phyloP scores from a whole-genome alignment of 352 stramenopile species.

The Phytopythium sindhum region DNA sequence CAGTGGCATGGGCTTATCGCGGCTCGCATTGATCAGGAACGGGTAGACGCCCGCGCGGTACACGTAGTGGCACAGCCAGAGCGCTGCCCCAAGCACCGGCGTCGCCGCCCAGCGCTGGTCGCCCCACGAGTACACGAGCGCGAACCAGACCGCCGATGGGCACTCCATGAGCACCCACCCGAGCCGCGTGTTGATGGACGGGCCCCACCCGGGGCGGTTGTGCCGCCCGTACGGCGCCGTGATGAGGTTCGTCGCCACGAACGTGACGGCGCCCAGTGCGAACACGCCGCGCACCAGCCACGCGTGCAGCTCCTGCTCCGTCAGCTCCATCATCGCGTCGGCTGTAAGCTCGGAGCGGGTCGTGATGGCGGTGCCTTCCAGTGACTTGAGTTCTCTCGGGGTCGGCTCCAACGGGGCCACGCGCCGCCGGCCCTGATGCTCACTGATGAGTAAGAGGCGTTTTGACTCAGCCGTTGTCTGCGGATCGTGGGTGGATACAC shows the following conservation, averaged over 20 bases:
- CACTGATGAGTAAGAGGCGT: not conserved
- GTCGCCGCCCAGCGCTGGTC: slow-evolving; percentile 32
- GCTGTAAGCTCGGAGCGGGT: not conserved
- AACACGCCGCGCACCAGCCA: slow-evolving; percentile 56
- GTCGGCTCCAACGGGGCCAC: not conserved
- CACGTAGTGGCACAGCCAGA: slow-evolving; percentile 67
- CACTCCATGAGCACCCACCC: slow-evolving; percentile 76
- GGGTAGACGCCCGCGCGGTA: slow-evolving; percentile 71
- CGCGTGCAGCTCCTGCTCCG: slow-evolving; percentile 45
- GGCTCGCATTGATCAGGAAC: slow-evolving; percentile 56
- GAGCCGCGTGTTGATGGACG: slow-evolving; percentile 46
- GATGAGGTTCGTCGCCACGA: slow-evolving; percentile 42
- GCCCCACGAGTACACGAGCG: slow-evolving; percentile 41
- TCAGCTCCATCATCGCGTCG: slow-evolving; percentile 9
- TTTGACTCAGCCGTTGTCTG: not conserved
- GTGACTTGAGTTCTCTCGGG: not conserved
- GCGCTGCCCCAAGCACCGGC: slow-evolving; percentile 38
- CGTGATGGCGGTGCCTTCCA: no score
- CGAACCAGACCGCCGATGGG: slow-evolving; percentile 60
- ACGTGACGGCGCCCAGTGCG: slow-evolving; percentile 48
- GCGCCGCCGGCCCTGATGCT: not conserved
- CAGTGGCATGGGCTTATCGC: slow-evolving; percentile 58
- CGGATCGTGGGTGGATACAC: not conserved
- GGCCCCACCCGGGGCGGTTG: slow-evolving; percentile 49
- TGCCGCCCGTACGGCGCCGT: slow-evolving; percentile 66